A percentile compares a stretch with the other conserved stretches of the same genome.
These are phyloP conservation scores for Parsonsia alboflavescens DNA, from an alignment of 257 asterid genomes.

Conservation along the genomic window DNA sequence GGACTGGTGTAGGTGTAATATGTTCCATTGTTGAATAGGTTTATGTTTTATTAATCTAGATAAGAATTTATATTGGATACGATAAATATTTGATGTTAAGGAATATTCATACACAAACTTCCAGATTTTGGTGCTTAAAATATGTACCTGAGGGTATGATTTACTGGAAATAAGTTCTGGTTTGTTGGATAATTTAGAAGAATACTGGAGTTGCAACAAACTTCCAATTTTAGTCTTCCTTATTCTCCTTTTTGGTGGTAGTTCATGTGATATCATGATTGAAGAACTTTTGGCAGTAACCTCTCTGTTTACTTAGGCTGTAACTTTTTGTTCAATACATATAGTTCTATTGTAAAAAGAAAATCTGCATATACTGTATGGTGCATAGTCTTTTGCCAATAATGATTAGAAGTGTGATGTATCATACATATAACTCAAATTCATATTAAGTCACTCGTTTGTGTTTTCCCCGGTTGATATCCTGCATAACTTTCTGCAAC, in stretches of 20 bases:
- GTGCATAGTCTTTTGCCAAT: not conserved
- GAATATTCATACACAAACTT: not conserved
- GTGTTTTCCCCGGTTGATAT: not conserved
- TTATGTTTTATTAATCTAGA: not conserved
- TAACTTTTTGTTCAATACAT: not conserved
- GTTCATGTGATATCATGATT: not conserved
- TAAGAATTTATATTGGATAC: not conserved
- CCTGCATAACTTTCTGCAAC: constrained; percentile 2
- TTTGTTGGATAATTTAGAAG: not conserved
- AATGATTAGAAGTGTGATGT: not conserved
- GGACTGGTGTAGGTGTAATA: not conserved
- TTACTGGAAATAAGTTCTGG: not conserved
- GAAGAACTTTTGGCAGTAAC: not conserved
- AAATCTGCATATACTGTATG: not conserved
- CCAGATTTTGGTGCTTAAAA: not conserved
- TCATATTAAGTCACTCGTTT: not conserved
- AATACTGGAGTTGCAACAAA: not conserved
- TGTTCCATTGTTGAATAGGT: not conserved
- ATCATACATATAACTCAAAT: not conserved
- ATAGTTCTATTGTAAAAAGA: not conserved
- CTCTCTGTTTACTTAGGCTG: not conserved
- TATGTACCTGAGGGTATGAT: not conserved
- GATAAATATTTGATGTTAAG: not conserved
- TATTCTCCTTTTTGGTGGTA: not conserved
- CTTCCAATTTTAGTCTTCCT: not conserved